These are phyloP conservation scores for Taphrina pruni DNA, from an alignment of 1,139 yeast species.

Conservation along the genomic window DNA sequence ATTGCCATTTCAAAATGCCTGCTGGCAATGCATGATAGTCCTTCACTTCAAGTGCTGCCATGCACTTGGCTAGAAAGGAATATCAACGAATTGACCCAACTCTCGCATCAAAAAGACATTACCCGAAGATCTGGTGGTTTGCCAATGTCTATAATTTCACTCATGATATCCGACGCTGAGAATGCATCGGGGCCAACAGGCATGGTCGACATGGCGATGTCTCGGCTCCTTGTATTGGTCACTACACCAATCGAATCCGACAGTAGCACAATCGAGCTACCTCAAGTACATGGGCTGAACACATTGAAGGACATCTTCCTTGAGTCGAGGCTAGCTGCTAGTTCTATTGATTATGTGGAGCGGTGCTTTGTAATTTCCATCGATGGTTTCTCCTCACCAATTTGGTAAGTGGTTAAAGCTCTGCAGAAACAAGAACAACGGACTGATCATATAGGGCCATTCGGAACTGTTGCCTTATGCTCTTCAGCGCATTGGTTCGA, in stretches of 20 bases:
- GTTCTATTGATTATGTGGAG: slow-evolving; percentile 62
- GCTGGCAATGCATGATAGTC: slow-evolving; percentile 47
- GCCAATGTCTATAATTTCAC: slow-evolving; percentile 77
- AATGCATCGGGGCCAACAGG: slow-evolving; percentile 48
- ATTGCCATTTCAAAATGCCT: slow-evolving; percentile 66
- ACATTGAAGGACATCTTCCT: slow-evolving; percentile 75
- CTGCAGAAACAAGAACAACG: background rate
- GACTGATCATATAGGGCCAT: slow-evolving; percentile 64
- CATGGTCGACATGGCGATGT: slow-evolving; percentile 60
- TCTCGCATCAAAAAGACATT: slow-evolving; percentile 64
- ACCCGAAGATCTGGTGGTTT: slow-evolving; percentile 92
- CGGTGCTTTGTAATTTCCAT: slow-evolving; percentile 67
- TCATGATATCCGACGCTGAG: slow-evolving; percentile 63
- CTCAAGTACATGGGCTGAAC: slow-evolving; percentile 93
- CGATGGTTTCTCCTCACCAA: slow-evolving; percentile 58
- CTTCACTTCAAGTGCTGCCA: slow-evolving; percentile 55
- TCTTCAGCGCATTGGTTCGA: slow-evolving; percentile 80
- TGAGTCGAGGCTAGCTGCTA: slow-evolving; percentile 67
- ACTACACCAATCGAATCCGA: slow-evolving; percentile 56
- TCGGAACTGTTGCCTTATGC: slow-evolving; percentile 90
- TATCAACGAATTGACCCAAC: slow-evolving; percentile 59
- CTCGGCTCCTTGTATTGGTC: slow-evolving; percentile 52
- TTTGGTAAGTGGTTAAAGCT: slow-evolving; percentile 13
- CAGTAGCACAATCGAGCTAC: slow-evolving; percentile 64
- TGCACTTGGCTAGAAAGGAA: slow-evolving; percentile 63